Conservation (phyloP, 2,329 filamentous ascomycete species). For the Chalaropsis ovoidea region DNA sequence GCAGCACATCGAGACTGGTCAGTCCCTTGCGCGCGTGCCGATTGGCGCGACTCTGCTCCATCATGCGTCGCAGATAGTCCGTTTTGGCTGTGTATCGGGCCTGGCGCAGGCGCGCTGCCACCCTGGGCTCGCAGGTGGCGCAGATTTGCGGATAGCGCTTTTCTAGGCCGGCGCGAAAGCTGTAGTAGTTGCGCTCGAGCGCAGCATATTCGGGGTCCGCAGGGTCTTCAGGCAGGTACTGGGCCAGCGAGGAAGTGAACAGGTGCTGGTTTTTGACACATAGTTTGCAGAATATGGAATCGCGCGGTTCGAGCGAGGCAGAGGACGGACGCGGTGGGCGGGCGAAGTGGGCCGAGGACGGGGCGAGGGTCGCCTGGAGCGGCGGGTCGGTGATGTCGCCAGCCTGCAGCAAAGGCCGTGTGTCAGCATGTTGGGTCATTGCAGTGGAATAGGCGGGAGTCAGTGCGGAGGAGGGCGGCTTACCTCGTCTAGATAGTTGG, state of each 20-base stretch:
- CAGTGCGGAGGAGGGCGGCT: slow-evolving; percentile 26
- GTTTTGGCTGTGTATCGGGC: slow-evolving; percentile 74
- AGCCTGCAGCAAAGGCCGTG: slow-evolving; percentile 43
- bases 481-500: slow-evolving; percentile 84
- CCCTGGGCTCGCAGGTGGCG: slow-evolving; percentile 63
- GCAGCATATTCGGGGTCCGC: slow-evolving; percentile 57
- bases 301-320: slow-evolving; percentile 28
- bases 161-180: slow-evolving; percentile 64
- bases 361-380: slow-evolving; percentile 43
- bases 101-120: slow-evolving; percentile 56
- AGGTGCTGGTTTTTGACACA: slow-evolving; percentile 87
- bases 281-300: slow-evolving; percentile 55
- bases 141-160: slow-evolving; percentile 83
- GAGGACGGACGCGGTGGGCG: slow-evolving; percentile 28
- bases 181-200: slow-evolving; percentile 58
- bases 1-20: slow-evolving; percentile 37
- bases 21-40: slow-evolving; percentile 30
- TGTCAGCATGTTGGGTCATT: neutral
- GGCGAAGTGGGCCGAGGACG: slow-evolving; percentile 28
- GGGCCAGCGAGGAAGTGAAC: slow-evolving; percentile 62
- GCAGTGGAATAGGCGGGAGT: neutral
- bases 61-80: slow-evolving; percentile 65
- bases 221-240: slow-evolving; percentile 61
- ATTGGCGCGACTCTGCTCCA: slow-evolving; percentile 51
- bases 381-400: slow-evolving; percentile 87